A percentile compares a stretch with the other conserved stretches of the same genome.
Conservation (phyloP, 148 eudicot species). For the Arbutus unedo region DNA sequence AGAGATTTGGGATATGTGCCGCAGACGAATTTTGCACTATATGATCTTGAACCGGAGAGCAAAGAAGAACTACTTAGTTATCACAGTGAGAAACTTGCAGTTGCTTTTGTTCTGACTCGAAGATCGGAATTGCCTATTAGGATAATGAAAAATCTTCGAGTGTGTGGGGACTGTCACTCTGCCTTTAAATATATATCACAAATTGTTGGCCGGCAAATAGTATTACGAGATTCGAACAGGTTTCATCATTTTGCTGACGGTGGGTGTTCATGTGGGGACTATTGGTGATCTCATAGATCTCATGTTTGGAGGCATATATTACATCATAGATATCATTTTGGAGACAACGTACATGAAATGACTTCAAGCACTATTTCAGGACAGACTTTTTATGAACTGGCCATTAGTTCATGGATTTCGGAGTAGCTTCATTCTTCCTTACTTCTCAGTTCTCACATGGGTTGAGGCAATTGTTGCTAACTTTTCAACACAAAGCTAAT, state of each 20-base stretch:
- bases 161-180: conserved; percentile 41
- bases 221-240: conserved; percentile 48
- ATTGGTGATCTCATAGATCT: conserved; percentile 42
- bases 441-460: neutral
- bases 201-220: conserved; percentile 54
- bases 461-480: neutral
- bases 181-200: conserved; percentile 60
- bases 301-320: neutral
- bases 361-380: neutral
- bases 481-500: neutral
- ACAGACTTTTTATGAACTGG: neutral
- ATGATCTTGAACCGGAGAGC: conserved; percentile 72
- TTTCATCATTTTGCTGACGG: conserved; percentile 18
- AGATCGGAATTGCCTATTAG: conserved; percentile 59
- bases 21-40: conserved; percentile 46
- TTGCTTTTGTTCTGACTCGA: conserved; percentile 71
- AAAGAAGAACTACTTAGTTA: conserved; percentile 72
- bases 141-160: conserved; percentile 65
- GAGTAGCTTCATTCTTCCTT: neutral
- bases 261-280: conserved; percentile 68
- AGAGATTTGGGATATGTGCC: conserved; percentile 67
- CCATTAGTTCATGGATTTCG: neutral
- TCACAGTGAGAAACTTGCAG: conserved; percentile 80
- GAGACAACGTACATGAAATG: neutral
- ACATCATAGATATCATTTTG: neutral